Base-by-base conservation (phyloP, 2,329 filamentous ascomycete species). In the Harringtonia aguacate region DNA sequence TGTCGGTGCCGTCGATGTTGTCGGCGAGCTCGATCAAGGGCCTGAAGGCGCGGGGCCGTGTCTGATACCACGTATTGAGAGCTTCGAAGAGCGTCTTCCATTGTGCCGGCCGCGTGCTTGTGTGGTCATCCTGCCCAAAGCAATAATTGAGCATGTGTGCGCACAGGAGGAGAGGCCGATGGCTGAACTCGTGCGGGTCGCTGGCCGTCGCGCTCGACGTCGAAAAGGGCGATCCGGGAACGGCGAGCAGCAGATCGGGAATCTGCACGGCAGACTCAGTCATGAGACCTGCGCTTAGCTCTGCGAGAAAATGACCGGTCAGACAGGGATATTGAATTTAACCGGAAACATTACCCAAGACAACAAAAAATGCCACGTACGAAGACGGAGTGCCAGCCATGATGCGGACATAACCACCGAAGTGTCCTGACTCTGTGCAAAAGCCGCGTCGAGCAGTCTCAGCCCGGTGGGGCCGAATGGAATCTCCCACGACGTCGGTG, bases 21-120 rank as follows among this genome's bases (percentile, higher is more conserved):
- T 55, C 52, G 17, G 61, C 58, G 20, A 58, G 49, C 39, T 63
- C 61, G 21, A 57, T 50, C 50, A 64, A 57, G 27, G 61, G 58
- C 27, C 56, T 55, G 41, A 61, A 60, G 43, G 58, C 53, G 24
- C 55, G 51, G 18, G 58, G 55, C 1, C 61, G 58, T 20, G 49
- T 55, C 18, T 48, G 47, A 43, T 61, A 62, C 61, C 61, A 64
- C 18, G 56, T 43, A 8, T 49, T 51, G 3, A 64, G 53, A 8
- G 56, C 52, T 14, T 63, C 59, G 8, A 52, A 52, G 17, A 62
- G 52, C 8, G 46, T 46, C 17, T 53, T 58, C 61, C 61, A 64
- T 13, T 14, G 8, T 14, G 10, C 3, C 4, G 15, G 30, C 24
- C 24, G 24, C 24, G 24, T 27, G 24, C 24, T 27, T 27, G 35